phyloP scores from a whole-genome alignment of 2,329 filamentous ascomycete species.

The Xylaria sp. region DNA sequence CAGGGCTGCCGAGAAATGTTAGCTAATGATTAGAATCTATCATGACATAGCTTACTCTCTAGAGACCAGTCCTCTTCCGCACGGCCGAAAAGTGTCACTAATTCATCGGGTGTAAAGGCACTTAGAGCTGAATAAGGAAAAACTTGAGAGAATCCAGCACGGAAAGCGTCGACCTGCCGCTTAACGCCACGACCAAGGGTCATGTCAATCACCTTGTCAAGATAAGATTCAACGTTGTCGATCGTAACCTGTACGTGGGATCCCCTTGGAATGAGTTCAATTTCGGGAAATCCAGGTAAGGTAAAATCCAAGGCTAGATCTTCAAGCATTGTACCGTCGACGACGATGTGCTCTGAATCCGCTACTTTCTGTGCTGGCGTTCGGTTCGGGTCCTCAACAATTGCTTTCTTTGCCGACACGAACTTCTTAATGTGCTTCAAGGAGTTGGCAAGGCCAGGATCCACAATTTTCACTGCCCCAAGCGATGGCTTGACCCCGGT shows the following conservation, averaged over 20 bases:
- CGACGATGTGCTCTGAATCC: conserved; percentile 73
- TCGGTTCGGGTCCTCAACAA: conserved; percentile 76
- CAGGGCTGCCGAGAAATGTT: conserved; percentile 68
- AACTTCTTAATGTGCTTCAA: conserved; percentile 89
- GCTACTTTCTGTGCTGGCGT: conserved; percentile 75
- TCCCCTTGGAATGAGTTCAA: conserved; percentile 83
- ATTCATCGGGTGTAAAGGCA: conserved; percentile 93
- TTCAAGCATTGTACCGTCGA: conserved; percentile 83
- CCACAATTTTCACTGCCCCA: conserved; percentile 88
- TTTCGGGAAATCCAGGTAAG: conserved; percentile 86
- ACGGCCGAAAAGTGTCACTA: conserved; percentile 93
- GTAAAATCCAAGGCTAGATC: conserved; percentile 95
- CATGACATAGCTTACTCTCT: conserved; percentile 75
- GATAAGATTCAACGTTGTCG: conserved; percentile 88
- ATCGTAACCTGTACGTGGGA: conserved; percentile 81
- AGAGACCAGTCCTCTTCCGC: conserved; percentile 97
- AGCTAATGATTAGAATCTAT: conserved; percentile 38
- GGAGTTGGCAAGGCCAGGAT: conserved; percentile 85
- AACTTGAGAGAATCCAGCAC: conserved; percentile 89
- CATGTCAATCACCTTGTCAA: conserved; percentile 90
- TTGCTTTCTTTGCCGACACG: conserved; percentile 80
- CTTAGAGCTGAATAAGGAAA: conserved; percentile 94
- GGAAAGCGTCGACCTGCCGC: conserved; percentile 90
- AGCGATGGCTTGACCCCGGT: conserved; percentile 81
- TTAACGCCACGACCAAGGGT: conserved; percentile 90